Evolutionary conservation across 805 yeast species (phyloP), one percentile per base, ranked within the genome.

Genomic region (Candida orba): DNA sequence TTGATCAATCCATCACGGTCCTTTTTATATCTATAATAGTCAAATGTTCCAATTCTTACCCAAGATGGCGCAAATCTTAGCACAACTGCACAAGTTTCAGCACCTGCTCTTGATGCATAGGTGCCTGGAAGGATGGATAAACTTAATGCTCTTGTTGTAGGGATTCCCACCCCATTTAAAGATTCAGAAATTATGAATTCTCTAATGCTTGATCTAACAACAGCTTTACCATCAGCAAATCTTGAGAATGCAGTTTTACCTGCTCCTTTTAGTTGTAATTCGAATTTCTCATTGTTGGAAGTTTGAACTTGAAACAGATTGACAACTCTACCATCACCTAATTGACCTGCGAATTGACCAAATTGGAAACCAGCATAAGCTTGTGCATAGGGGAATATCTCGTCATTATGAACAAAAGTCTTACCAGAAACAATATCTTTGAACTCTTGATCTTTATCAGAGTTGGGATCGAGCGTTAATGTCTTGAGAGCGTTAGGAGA

Each of bases 191-290:
- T 83, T 39, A 91, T 71, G 47, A 85, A 90, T 59, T 91, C 99
- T 31, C 98, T 70, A 32, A 93, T 78, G 38, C 95, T 81, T 2
- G 97, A 88, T 48, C 96, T 66, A 29, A 91, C 56, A 6, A 89
- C 95, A 0, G 98, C 97, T 57, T 87, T 88, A 4, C 99, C 99
- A 64, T 91, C 99, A 1, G 96, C 98, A 70, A 90, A 91, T 47
- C 99, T 73, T 0, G 95, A 84, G 60, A 74, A 91, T 1, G 98
- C 96, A 0, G 98, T 91, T 51, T 76, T 68, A 0, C 99, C 99
- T 4, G 93, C 79, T 0, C 99, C 99, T 65, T 91, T 91, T 49
- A 91, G 64, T 64, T 91, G 98, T 2, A 91, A 52, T 50, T 82
- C 91, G 36, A 43, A 46, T 31, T 63, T 60, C 23, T 73, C 69